Evolutionary conservation across 2,329 filamentous ascomycete genomes (phyloP).

Genomic region (Aureobasidium sp.): DNA sequence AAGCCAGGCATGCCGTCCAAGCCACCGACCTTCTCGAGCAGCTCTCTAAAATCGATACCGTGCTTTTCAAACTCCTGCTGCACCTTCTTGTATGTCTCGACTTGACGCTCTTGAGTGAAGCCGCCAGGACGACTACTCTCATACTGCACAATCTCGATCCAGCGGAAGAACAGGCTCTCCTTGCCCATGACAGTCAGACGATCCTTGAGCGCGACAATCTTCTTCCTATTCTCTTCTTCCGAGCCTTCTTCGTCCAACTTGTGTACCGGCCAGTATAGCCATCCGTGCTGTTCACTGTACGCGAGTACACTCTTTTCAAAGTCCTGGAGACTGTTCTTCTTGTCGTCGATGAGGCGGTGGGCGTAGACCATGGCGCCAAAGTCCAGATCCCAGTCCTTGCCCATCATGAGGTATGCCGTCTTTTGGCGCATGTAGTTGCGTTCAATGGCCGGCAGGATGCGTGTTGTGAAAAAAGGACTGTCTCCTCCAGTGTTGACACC

Average conservation of each 20-base stretch:
- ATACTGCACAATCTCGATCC: conserved; percentile 88
- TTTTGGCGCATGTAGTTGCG: conserved; percentile 62
- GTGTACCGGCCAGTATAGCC: conserved; percentile 46
- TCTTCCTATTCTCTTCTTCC: conserved; percentile 58
- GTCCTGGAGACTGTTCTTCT: conserved; percentile 54
- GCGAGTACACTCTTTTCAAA: conserved; percentile 67
- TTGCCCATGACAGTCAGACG: conserved; percentile 69
- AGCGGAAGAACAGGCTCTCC: conserved; percentile 82
- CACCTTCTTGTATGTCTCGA: conserved; percentile 64
- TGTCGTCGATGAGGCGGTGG: conserved; percentile 60
- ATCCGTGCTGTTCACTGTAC: conserved; percentile 58
- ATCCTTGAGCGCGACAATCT: conserved; percentile 75
- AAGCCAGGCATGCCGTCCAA: conserved; percentile 50
- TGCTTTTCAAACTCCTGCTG: conserved; percentile 67
- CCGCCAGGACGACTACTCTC: conserved; percentile 67
- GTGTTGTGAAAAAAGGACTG: conserved; percentile 51
- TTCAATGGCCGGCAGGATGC: conserved; percentile 62
- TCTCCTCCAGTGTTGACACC: conserved; percentile 48
- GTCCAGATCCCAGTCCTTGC: conserved; percentile 79
- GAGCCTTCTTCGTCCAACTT: conserved; percentile 33
- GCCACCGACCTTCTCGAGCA: conserved; percentile 66
- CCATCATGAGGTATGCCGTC: conserved; percentile 83
- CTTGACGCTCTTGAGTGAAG: conserved; percentile 68
- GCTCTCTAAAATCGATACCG: conserved; percentile 72
- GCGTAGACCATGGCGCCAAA: conserved; percentile 74